phyloP scores from a whole-genome alignment of 108 stramenopile genomes.

The Pseudonitzschia pungens region DNA sequence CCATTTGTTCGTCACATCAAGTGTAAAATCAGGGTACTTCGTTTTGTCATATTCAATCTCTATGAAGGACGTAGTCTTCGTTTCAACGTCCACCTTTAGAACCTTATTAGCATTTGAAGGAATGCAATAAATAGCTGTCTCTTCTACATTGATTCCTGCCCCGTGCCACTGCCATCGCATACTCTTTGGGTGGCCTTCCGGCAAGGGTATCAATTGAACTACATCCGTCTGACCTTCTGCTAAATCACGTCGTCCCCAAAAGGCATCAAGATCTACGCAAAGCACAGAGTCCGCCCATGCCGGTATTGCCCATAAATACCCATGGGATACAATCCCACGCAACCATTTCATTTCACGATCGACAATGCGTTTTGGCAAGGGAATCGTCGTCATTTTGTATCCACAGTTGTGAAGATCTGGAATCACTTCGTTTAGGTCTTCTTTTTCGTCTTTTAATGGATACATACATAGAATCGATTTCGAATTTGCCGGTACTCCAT shows the following conservation, averaged over 20 bases:
- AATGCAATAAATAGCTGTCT: constrained; percentile 83
- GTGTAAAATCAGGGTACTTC: constrained; percentile 45
- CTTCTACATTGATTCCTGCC: constrained; percentile 65
- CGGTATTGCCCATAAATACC: constrained; percentile 80
- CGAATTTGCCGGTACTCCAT: constrained; percentile 73
- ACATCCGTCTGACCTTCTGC: constrained; percentile 35
- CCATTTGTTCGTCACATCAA: constrained; percentile 73
- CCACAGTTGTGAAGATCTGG: background rate
- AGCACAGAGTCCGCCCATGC: constrained; percentile 64
- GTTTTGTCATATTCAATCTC: constrained; percentile 43
- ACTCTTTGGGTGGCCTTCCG: constrained; percentile 40
- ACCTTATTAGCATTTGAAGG: constrained; percentile 78
- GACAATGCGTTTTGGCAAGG: constrained; percentile 50
- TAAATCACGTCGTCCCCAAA: constrained; percentile 49
- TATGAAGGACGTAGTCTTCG: constrained; percentile 63
- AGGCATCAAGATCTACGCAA: constrained; percentile 63
- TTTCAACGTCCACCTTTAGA: constrained; percentile 68
- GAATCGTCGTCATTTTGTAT: constrained; percentile 51
- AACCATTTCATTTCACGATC: constrained; percentile 76
- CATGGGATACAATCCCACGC: constrained; percentile 68
- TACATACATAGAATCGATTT: constrained; percentile 57
- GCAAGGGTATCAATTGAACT: constrained; percentile 47
- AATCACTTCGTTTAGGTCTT: constrained; percentile 1
- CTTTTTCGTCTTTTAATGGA: constrained; percentile 24
- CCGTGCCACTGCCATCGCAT: constrained; percentile 88